Evolutionary conservation across 163 green algal genomes (phyloP), one percentile per base, ranked within the genome.

Genomic region (Scenedesmus sp.): DNA sequence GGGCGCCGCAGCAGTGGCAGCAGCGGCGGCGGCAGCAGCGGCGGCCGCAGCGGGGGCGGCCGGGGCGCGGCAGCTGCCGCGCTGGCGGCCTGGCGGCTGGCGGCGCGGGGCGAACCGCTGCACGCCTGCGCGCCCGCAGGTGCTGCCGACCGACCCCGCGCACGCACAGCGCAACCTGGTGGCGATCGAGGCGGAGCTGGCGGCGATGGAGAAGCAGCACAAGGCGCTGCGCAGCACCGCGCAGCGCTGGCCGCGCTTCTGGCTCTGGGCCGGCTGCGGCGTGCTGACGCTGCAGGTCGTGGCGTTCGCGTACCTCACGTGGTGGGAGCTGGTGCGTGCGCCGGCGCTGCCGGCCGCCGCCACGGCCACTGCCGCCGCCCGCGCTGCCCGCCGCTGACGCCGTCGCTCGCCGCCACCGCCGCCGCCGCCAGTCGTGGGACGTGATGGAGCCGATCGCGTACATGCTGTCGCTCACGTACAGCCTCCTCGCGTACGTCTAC

Each of bases 381-480:
- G 4, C 33, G n/a, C n/a, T n/a, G 15, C 20, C 56, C 20, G 17
- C 4, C 28, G 4, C 5, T 34, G 26, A 39, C 34, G 54, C 54
- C 28, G 20, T 58, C 11, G 20, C 24, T 58, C 26, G 10, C 13
- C 39, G 56, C 56, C 39, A 29, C 26, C 0, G n/a, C 14, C n/a
- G 10, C 24, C 26, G n/a, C 2, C 54, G 15, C 2, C 64, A 82
- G 18, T 83, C 64, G 1, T 90, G 86, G 86, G 83, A 90, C 29
- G 83, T 90, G 24, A 88, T 90, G 80, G 83, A 89, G 73, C 86
- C 86, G 7, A 66, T 89, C 63, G 87, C 31, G n/a, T 91, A 90
- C 78, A 87, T 91, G 22, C 62, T 87, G 22, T 72, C 58, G 9
- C 51, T 91, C 1, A 69, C 74, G 9, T 89, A 88, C 77, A 81